phyloP scores from a whole-genome alignment of 176 grass and related monocot genomes.

The Chloris gayana region DNA sequence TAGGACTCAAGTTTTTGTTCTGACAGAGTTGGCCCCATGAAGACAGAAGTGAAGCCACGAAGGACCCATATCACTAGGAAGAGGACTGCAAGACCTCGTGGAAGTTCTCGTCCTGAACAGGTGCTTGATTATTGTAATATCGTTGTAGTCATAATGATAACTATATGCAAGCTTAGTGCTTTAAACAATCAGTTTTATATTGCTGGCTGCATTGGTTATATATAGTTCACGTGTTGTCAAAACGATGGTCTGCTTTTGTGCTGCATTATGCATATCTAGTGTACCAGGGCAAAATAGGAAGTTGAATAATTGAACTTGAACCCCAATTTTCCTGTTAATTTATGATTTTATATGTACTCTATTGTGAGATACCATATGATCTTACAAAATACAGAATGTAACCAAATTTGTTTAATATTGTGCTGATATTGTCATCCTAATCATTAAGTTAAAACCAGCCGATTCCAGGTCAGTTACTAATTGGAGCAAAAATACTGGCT shows the following conservation, averaged over 20 bases:
- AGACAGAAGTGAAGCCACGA: conserved; percentile 60
- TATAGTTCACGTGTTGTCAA: not conserved
- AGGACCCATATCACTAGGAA: conserved; percentile 35
- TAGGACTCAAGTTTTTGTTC: conserved; percentile 3
- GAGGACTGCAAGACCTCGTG: conserved; percentile 46
- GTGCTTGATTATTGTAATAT: conserved; percentile 33
- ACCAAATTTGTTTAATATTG: not conserved
- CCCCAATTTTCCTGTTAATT: not conserved
- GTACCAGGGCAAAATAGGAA: not conserved
- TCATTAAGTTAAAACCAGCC: not conserved
- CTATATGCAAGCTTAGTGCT: not conserved
- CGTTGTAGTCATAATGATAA: not conserved
- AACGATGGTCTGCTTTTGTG: not conserved
- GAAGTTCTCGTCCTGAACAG: conserved; percentile 70
- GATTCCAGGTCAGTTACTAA: not conserved
- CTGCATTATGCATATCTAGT: not conserved
- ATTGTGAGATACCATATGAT: not conserved
- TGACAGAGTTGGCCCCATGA: conserved; percentile 74
- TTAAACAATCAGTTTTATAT: not conserved
- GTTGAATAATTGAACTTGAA: not conserved
- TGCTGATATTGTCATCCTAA: not conserved
- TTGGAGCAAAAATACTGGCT: not conserved
- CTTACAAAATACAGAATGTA: not conserved
- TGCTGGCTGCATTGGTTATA: not conserved
- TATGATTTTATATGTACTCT: not conserved